Evolutionary conservation across 2,329 filamentous ascomycete species (phyloP), one percentile per base, ranked within the genome.

Genomic region (Hypocreales sp.): DNA sequence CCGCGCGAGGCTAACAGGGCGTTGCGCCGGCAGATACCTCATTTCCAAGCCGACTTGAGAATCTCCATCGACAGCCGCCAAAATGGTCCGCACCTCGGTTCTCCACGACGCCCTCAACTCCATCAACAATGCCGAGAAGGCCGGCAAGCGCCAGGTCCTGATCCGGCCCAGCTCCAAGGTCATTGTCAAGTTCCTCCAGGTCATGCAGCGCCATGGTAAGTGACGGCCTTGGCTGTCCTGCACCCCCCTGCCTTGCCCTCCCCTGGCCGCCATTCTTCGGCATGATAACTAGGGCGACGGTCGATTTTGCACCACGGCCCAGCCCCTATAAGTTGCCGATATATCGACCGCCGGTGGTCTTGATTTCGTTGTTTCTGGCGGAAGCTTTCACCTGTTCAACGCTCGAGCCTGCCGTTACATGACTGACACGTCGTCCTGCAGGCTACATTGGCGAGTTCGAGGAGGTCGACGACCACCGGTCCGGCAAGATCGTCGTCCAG

Each of bases 71-170:
- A 50, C n/a, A 55, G 68, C 70, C 73, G 75, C 58, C 74, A 94
- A 80, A 59, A 98, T 98, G 87, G 86, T 94, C 66, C 84, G 82
- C 71, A 95, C 90, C 55, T 93, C 84, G 61, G 90, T 95, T 56
- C 86, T 98, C 64, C 92, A 95, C 75, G 90, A 98, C 79, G 84
- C 82, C 59, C 80, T 94, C 55, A 93, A 93, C 63, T 72, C 76
- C 71, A 95, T 98, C 79, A 98, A 98, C 84, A 98, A 98, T 65
- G 90, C 90, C 72, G 92, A 98, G 77, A 95, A 98, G 80, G 72
- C 81, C 50, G 90, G 90, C 69, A 95, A 95, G 80, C 86, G 90
- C 57, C 90, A 98, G 71, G 90, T 95, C 58, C 56, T 98, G 61
- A 94, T 98, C 73, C 78, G 86, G 54, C 90, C 92, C 50, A 80